Base-by-base conservation (phyloP, 2,329 filamentous ascomycete genomes). In the Fusarium avenaceum region DNA sequence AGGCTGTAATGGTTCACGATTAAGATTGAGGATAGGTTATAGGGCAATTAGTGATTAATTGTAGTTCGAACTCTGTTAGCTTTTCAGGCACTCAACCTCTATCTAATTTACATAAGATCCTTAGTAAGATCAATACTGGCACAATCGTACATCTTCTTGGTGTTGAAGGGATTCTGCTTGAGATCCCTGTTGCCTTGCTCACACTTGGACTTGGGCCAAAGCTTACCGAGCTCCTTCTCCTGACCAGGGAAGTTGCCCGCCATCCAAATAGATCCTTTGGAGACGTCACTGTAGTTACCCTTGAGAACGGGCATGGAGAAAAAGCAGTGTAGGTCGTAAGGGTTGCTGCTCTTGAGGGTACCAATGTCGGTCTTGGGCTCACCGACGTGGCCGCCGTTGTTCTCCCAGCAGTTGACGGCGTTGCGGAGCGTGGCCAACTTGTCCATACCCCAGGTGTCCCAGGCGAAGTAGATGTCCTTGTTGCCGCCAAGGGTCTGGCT, bases 141-240 rank as follows among this genome's bases (percentile, higher is more conserved):
- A 28, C 24, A 45, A 17, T n/a, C 17, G 15, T n/a, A 28, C 5
- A n/a, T 13, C 6, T 28, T 13, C 6, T 28, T 45, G 4, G 7
- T 45, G 24, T n/a, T 28, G 42, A n/a, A 45, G 11, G 33, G 17
- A 17, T 28, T n/a, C 7, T 28, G 42, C 17, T n/a, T 28, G 3
- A 10, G 6, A 6, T 45, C 44, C n/a, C 17, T 19, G 17, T 40
- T 40, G 20, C 8, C 32, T 8, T 22, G 7, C 10, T 45, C n/a
- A 11, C 57, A 56, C 35, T 26, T 44, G 15, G 38, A 20, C 14
- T 40, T 49, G 1, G 57, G 57, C 50, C 57, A 60, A 2, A 60
- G 44, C 24, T 45, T 50, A 6, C 51, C 57, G 13, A 38, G 38
- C 15, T 56, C 42, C 3, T 28, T 43, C 1, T 56, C 45, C 24